phyloP scores from a whole-genome alignment of 78 protist genomes.

The Trichosphaerium sp. region DNA sequence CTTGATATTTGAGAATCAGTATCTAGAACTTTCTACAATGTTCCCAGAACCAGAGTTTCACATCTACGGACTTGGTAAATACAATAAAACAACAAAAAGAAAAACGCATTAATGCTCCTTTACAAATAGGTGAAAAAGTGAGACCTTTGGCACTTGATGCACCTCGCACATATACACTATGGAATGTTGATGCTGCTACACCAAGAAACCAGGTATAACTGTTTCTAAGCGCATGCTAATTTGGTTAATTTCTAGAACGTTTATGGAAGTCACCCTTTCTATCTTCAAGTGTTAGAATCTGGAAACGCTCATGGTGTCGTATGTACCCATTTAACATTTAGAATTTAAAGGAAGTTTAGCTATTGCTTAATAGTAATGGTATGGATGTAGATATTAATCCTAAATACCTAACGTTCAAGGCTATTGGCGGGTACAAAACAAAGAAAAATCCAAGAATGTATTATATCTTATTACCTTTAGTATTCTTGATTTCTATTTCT shows the following conservation, averaged over 20 bases:
- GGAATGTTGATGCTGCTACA: slow-evolving; percentile 32
- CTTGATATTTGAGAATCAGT: slow-evolving; percentile 28
- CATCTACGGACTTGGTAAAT: slow-evolving; percentile 47
- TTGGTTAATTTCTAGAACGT: slow-evolving; percentile 17
- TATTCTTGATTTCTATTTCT: slow-evolving; percentile 55
- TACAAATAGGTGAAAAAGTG: slow-evolving; percentile 57
- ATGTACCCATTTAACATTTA: background rate
- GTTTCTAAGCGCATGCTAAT: background rate
- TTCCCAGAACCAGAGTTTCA: slow-evolving; percentile 7
- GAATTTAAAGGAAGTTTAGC: slow-evolving; percentile 1
- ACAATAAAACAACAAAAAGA: too few relatives aligned
- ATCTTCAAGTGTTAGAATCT: slow-evolving; percentile 5
- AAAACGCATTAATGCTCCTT: too few relatives aligned
- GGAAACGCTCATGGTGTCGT: slow-evolving; percentile 55
- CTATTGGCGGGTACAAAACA: background rate
- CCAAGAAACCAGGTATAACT: background rate
- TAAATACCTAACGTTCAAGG: background rate
- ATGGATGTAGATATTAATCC: slow-evolving; percentile 41
- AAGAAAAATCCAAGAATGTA: background rate
- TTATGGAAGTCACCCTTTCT: slow-evolving; percentile 73
- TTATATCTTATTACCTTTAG: slow-evolving; percentile 12
- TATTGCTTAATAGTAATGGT: slow-evolving; percentile 41
- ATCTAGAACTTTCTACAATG: slow-evolving; percentile 30
- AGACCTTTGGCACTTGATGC: slow-evolving; percentile 19
- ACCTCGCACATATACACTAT: slow-evolving; percentile 26